These are phyloP conservation scores for Fusarium praegraminearum DNA, from an alignment of 2,329 filamentous ascomycete species.

Conservation along the genomic window DNA sequence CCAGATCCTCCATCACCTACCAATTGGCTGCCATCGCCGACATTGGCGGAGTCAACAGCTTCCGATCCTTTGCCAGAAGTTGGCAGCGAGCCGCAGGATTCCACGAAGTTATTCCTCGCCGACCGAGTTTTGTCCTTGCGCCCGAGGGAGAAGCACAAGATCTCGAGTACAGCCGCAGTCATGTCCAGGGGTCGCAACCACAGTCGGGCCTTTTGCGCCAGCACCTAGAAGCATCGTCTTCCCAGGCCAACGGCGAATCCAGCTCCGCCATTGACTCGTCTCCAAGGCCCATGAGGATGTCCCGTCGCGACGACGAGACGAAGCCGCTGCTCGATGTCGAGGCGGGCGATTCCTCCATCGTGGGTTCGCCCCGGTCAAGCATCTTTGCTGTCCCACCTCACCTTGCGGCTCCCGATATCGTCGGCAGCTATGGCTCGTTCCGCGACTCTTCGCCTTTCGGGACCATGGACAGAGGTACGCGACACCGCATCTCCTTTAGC, in stretches of 20 bases:
- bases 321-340: slow-evolving; percentile 62
- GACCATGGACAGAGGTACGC: slow-evolving; percentile 58
- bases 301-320: slow-evolving; percentile 60
- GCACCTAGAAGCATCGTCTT: slow-evolving; percentile 60
- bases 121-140: slow-evolving; percentile 77
- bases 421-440: slow-evolving; percentile 76
- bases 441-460: slow-evolving; percentile 63
- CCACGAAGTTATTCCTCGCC: slow-evolving; percentile 84
- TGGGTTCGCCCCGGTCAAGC: slow-evolving; percentile 50
- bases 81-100: slow-evolving; percentile 94
- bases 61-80: slow-evolving; percentile 91
- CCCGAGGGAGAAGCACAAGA: slow-evolving; percentile 59
- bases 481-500: slow-evolving; percentile 61
- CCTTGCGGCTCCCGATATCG: slow-evolving; percentile 75
- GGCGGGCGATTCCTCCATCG: slow-evolving; percentile 50
- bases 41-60: slow-evolving; percentile 90
- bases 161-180: slow-evolving; percentile 58
- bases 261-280: slow-evolving; percentile 40
- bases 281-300: slow-evolving; percentile 15
- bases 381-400: slow-evolving; percentile 71
- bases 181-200: slow-evolving; percentile 54
- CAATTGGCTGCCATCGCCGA: slow-evolving; percentile 71
- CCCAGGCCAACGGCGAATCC: slow-evolving; percentile 39
- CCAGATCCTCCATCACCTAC: slow-evolving; percentile 70
- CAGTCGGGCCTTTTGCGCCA: slow-evolving; percentile 63